Base-by-base conservation (phyloP, 306 rosid genomes). In the Dalbergia oliveri region DNA sequence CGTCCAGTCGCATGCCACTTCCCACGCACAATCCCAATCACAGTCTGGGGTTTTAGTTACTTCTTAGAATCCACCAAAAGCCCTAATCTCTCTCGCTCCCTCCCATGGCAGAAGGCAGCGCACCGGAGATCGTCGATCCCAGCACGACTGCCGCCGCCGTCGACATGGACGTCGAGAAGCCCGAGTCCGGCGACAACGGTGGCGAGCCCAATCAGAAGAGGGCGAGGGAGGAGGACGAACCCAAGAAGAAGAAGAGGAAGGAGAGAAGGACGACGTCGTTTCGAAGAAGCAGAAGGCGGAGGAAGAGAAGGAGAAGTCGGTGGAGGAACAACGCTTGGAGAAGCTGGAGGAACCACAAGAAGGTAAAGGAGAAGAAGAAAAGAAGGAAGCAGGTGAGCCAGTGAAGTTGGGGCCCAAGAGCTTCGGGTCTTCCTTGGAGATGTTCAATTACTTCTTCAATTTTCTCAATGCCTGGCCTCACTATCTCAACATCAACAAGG, bases 401-500 rank as follows among this genome's bases (percentile, higher is more conserved):
- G 86, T 84, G 54, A 50, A 34, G 0, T 53, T 89, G 84, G 97
- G 96, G 34, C 81, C 84, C 23, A 93, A 93, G 72, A 67, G 12
- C 51, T 93, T 93, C 73, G 88, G 67, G 5, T 76, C 94, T 12
- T 87, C 97, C 9, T 73, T 83, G 11, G 96, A 91, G 53, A 91
- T 93, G 82, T 93, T 89, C 66, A 84, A 91, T 35, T 93, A 91
- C 81, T 93, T 91, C 72, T 88, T 75, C 81, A 85, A 84, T 65
- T 66, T 91, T 60, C 94, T 93, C 50, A 94, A 93, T 80, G 44
- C 78, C 50, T 96, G 99, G 99, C 93, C 99, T 39, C 88, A 91
- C 1, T 75, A 89, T 82, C 64, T 96, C 41, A 88, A 91, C 72
- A 54, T 90, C 56, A 96, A 96, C 86, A 88, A 88, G 99, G 98